Evolutionary conservation across 345 rosid species (phyloP).

Genomic region (Capsella bursapastoris): DNA sequence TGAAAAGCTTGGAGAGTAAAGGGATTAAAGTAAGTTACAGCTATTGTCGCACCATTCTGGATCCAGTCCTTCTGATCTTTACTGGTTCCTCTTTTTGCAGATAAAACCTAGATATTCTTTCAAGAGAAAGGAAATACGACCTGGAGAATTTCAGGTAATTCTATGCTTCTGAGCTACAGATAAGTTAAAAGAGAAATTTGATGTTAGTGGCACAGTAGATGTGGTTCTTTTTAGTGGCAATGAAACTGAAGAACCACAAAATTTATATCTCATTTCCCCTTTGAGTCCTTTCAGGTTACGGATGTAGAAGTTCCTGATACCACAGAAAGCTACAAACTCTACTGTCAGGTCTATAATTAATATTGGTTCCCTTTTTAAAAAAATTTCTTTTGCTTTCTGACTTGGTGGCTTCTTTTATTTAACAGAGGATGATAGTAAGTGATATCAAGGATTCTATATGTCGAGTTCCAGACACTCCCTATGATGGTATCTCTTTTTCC

Average conservation of each 20-base stretch:
- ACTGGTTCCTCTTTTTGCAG: constrained; percentile 50
- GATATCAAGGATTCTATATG: constrained; percentile 93
- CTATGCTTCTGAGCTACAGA: not conserved
- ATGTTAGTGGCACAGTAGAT: no score
- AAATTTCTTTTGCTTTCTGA: constrained; percentile 2
- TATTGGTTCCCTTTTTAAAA: constrained; percentile 10
- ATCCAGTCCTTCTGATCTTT: constrained; percentile 1
- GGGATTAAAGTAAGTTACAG: constrained; percentile 68
- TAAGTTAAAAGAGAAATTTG: not conserved
- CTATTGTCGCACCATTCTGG: not conserved
- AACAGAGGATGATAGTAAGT: constrained; percentile 84
- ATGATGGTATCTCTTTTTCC: constrained; percentile 61
- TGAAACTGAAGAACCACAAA: not conserved
- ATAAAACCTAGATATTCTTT: constrained; percentile 96
- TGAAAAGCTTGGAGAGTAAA: constrained; percentile 95
- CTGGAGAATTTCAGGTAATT: constrained; percentile 84
- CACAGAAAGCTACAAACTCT: constrained; percentile 86
- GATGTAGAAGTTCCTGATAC: constrained; percentile 79
- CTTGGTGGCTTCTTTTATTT: constrained; percentile 34
- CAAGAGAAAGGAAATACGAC: constrained; percentile 85
- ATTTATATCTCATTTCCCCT: not conserved
- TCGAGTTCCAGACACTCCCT: constrained; percentile 94
- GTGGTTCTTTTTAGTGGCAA: no score
- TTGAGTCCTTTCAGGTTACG: constrained; percentile 54
- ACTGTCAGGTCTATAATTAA: constrained; percentile 67